Percentiles rank a stretch among this genome's conserved stretches.
Evolutionary conservation across 2,329 filamentous ascomycete genomes (phyloP).

Genomic region (Aspergillus carbonarius): DNA sequence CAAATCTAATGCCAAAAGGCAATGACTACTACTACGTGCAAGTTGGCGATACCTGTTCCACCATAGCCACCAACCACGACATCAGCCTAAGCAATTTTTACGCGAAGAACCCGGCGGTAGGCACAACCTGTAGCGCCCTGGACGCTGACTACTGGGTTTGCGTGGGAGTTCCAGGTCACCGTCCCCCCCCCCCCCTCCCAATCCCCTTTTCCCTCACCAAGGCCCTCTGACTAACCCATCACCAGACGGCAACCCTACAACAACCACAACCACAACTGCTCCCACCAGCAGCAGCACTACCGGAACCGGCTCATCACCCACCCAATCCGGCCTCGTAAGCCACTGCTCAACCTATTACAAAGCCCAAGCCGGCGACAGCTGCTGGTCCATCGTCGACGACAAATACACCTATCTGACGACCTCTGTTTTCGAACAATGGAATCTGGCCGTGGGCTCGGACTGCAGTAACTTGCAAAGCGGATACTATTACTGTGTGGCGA

Average conservation of each 20-base stretch:
- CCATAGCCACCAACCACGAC: background rate
- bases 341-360: constrained; percentile 19
- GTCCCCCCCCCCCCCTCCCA: too few species aligned
- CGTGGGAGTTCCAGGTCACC: background rate
- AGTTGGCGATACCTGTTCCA: constrained; percentile 1
- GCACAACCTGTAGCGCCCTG: background rate
- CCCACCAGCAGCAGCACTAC: background rate
- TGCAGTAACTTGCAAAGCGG: constrained; percentile 6
- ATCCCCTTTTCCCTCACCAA: too few species aligned
- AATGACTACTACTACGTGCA: background rate
- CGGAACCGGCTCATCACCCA: constrained; percentile 13
- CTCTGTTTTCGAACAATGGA: constrained; percentile 12
- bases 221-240: background rate
- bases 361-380: constrained; percentile 15
- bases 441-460: constrained; percentile 13
- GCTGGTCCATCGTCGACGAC: constrained; percentile 12
- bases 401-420: constrained; percentile 9
- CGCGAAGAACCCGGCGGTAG: constrained; percentile 7
- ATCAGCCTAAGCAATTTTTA: constrained; percentile 6
- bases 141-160: constrained; percentile 1
- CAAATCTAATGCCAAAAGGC: background rate
- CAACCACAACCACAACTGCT: constrained; percentile 1
- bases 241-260: background rate
- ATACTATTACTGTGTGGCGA: constrained; percentile 15
- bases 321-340: constrained; percentile 13